Conservation (phyloP, 202 grass and related monocot genomes). For the Carex arenaria region DNA sequence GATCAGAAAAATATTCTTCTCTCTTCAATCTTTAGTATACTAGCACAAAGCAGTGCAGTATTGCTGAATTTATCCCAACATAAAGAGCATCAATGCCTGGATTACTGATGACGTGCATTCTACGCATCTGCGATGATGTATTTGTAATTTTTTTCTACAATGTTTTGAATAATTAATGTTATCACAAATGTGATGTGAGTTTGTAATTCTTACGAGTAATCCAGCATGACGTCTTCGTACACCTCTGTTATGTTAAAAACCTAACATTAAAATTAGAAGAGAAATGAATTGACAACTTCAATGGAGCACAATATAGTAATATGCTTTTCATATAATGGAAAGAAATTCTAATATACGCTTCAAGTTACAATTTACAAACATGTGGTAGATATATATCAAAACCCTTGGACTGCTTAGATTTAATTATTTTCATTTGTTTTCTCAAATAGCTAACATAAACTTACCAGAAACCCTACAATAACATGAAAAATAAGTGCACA, state of each 20-base stretch:
- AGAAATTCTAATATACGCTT: too few species aligned
- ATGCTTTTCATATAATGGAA: background rate
- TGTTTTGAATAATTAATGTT: background rate
- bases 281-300: too few species aligned
- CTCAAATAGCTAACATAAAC: background rate
- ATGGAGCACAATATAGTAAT: background rate
- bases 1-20: too few species aligned
- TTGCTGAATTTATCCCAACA: too few species aligned
- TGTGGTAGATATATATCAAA: too few species aligned
- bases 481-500: background rate
- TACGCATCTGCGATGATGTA: constrained; percentile 35
- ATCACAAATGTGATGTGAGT: background rate
- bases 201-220: constrained; percentile 51
- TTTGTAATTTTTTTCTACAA: background rate
- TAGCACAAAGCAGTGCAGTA: too few species aligned
- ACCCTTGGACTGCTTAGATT: too few species aligned
- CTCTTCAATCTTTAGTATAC: too few species aligned
- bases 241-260: constrained; percentile 67
- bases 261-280: constrained; percentile 12
- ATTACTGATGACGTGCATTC: constrained; percentile 77
- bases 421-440: background rate
- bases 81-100: constrained; percentile 52
- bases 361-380: too few species aligned
- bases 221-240: constrained; percentile 53
- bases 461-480: background rate